Evolutionary conservation across 2,329 filamentous ascomycete species (phyloP), one percentile per base, ranked within the genome.

Genomic region (Fusarium brevicatenulatum): DNA sequence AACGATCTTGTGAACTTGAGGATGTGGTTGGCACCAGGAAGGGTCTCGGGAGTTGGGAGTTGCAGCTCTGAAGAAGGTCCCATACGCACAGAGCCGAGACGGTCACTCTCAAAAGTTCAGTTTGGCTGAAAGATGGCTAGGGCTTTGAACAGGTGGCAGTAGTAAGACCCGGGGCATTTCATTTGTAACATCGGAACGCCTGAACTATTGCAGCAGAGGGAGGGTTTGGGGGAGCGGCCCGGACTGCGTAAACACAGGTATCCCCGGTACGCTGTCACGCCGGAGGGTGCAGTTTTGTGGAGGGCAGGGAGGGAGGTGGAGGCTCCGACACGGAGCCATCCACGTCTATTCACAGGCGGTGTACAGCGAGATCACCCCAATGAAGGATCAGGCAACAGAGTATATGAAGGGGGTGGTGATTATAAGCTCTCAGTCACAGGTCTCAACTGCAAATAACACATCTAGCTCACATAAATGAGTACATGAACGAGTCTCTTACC

Each of bases 331-430:
- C 28, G 18, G 19, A 21, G 42, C 23, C 21, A 25, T 58, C 21
- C 23, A 62, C 15, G 11, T 37, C 5, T 50, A 60, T 11, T 25
- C 43, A 1, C 21, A 50, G 21, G 56, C 21, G 1, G 37, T 28
- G 0, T 23, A 42, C 9, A 40, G 25, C 4, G 21, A 50, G 0
- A 50, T 64, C 3, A 16, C 6, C 2, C 4, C 4, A 1, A 36
- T 64, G 30, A 62, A 5, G 5, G 15, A 40, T 1, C 56, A 62
- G 13, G 46, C 36, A 1, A 40, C 7, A 12, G 11, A n/a, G 2
- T 23, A 25, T 3, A 59, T 64, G 9, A 12, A 13, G 18, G 8
- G 25, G 6, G 25, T 18, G 47, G 28, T 23, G 47, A 23, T 16
- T 50, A 7, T 19, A 23, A 34, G n/a, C 8, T 50, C 30, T 50